These are phyloP conservation scores for Trypanosoma melophagium DNA, from an alignment of 208 protist genomes.

Conservation along the genomic window DNA sequence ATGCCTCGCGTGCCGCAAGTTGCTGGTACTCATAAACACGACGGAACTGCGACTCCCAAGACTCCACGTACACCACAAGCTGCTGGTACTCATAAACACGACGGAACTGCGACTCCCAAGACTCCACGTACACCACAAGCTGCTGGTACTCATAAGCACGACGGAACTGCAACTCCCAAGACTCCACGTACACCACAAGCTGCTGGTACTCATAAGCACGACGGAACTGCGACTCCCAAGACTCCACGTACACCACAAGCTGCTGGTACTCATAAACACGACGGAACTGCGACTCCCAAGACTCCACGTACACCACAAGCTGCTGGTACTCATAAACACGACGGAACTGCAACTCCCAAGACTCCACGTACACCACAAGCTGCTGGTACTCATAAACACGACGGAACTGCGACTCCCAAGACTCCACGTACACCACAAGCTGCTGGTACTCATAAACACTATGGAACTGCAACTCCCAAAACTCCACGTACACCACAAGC, in stretches of 20 bases:
- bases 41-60: not conserved
- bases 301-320: not conserved
- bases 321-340: too few species aligned
- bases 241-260: not conserved
- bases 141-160: not conserved
- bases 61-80: not conserved
- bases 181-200: constrained; percentile 1
- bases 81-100: too few species aligned
- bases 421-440: constrained; percentile 1
- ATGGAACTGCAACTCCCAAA: not conserved
- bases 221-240: not conserved
- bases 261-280: not conserved
- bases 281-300: not conserved
- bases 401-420: not conserved
- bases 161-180: not conserved
- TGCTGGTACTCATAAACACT: not conserved
- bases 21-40: not conserved
- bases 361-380: constrained; percentile 1
- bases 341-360: not conserved
- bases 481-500: not conserved
- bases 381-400: not conserved
- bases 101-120: not conserved
- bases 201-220: not conserved
- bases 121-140: constrained; percentile 1
- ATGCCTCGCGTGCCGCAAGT: not conserved